Percentiles rank a stretch among this genome's conserved stretches.
Conservation (phyloP, 2,329 filamentous ascomycete genomes). For the Penicillium occitanis region DNA sequence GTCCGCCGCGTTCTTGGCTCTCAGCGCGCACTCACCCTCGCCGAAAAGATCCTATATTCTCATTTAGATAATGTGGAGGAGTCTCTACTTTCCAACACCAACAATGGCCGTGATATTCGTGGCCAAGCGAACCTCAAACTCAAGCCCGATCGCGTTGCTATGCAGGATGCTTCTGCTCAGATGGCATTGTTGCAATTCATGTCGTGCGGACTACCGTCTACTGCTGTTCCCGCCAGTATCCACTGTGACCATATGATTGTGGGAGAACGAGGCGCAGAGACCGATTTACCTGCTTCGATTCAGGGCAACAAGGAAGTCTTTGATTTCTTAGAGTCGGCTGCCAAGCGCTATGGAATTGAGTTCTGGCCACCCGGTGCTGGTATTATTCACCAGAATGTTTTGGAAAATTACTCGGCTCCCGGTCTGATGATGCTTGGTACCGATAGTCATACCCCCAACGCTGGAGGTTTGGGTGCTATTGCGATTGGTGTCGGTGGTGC, state of each 20-base stretch:
- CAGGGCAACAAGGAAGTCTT: conserved; percentile 95
- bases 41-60: conserved; percentile 97
- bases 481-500: conserved; percentile 97
- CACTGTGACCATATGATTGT: conserved; percentile 99
- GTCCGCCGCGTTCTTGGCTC: conserved; percentile 72
- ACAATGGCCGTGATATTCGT: conserved; percentile 79
- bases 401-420: conserved; percentile 97
- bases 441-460: conserved; percentile 95
- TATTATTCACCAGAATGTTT: conserved; percentile 95
- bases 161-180: conserved; percentile 98
- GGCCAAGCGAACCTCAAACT: conserved; percentile 92
- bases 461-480: conserved; percentile 88
- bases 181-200: conserved; percentile 99
- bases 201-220: conserved; percentile 85
- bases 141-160: conserved; percentile 94
- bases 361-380: conserved; percentile 94
- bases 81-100: conserved; percentile 76
- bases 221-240: conserved; percentile 93
- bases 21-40: conserved; percentile 69
- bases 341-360: conserved; percentile 87
- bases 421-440: conserved; percentile 99
- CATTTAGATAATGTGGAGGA: conserved; percentile 89
- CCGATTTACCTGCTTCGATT: conserved; percentile 81
- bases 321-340: conserved; percentile 91
- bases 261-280: conserved; percentile 82